Conservation (phyloP, 305 asterid genomes). For the Ajuga reptans region DNA sequence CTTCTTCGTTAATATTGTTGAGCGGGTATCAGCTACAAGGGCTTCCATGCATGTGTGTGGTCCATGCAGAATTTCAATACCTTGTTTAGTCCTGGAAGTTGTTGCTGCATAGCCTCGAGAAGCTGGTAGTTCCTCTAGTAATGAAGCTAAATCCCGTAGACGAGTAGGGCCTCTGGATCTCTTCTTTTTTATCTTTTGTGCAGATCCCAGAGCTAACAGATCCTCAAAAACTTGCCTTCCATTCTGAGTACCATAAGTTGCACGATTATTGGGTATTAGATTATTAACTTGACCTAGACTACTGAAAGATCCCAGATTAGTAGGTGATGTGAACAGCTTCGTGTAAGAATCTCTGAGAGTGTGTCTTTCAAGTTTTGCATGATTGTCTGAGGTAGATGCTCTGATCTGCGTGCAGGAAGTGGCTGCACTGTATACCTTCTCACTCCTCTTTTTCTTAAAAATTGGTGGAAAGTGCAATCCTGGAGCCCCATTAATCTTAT, state of each 20-base stretch:
- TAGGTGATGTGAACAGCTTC: slow-evolving; percentile 24
- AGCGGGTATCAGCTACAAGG: slow-evolving; percentile 38
- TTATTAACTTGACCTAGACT: slow-evolving; percentile 25
- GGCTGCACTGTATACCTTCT: slow-evolving; percentile 35
- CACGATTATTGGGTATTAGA: slow-evolving; percentile 18
- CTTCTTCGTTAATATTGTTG: slow-evolving; percentile 46
- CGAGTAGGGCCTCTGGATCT: slow-evolving; percentile 53
- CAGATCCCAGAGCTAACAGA: slow-evolving; percentile 44
- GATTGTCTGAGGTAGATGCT: slow-evolving; percentile 21
- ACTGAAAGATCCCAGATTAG: slow-evolving; percentile 25
- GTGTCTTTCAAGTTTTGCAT: slow-evolving; percentile 7
- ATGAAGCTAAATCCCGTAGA: slow-evolving; percentile 38
- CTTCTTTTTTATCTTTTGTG: slow-evolving; percentile 37
- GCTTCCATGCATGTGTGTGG: slow-evolving; percentile 52
- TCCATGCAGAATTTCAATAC: slow-evolving; percentile 28
- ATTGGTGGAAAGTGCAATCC: slow-evolving; percentile 53
- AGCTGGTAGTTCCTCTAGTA: slow-evolving; percentile 34
- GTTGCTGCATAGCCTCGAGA: slow-evolving; percentile 28
- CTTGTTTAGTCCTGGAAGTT: slow-evolving; percentile 28
- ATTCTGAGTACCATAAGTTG: slow-evolving; percentile 26
- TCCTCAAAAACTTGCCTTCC: slow-evolving; percentile 27
- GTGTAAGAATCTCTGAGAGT: slow-evolving; percentile 14
- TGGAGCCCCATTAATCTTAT: slow-evolving; percentile 21
- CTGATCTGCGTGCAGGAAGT: slow-evolving; percentile 29
- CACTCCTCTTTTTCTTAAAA: slow-evolving; percentile 64